Evolutionary conservation across 371 early-diverging fungal genomes (phyloP), one percentile per base, ranked within the genome.

Genomic region (Rhizopus sp.): DNA sequence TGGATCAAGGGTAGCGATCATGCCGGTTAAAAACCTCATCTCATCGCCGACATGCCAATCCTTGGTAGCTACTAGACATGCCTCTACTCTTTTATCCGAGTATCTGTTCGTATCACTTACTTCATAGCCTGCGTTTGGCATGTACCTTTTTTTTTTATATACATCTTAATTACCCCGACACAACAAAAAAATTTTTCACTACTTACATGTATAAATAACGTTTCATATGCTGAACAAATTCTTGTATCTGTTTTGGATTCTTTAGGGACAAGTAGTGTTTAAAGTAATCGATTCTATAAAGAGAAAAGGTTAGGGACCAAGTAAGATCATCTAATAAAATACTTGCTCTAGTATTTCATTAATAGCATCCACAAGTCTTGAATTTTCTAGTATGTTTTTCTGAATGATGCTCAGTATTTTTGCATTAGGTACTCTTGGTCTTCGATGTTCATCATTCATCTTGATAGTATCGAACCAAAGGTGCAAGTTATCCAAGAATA

Each of bases 71-170:
- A 93, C 72, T n/a, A 96, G 74, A 53, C 91, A 88, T 2, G 94
- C 94, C 52, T 96, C 94, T 31, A 84, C 80, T 63, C 86, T 86
- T 29, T 83, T 81, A 0, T 91, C 84, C 23, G 75, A 77, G 67
- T 95, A 96, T 13, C 95, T 75, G 46, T 72, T 68, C 15, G 95
- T 95, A 59, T 81, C 89, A 15, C 78, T 75, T 29, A 84, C 78
- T 68, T 85, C 96, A 67, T 81, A 95, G 12, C 97, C 97, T 16
- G 96, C 94, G 35, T 77, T 77, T 0, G 92, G 89, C 51, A 83
- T 75, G 63, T 95, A 96, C 86, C 94, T 93, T 40, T 72, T 66
- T 74, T 13, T 70, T 66, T 1, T 80, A 91, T 5, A 83, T 84
- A 54, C 13, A 40, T 29, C 23, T 23, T 23, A 23, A 23, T 23